Percentiles rank a stretch among this genome's conserved stretches.
These are phyloP conservation scores for Macroventuria anomochaeta DNA, from an alignment of 2,329 filamentous ascomycete genomes.

Conservation along the genomic window DNA sequence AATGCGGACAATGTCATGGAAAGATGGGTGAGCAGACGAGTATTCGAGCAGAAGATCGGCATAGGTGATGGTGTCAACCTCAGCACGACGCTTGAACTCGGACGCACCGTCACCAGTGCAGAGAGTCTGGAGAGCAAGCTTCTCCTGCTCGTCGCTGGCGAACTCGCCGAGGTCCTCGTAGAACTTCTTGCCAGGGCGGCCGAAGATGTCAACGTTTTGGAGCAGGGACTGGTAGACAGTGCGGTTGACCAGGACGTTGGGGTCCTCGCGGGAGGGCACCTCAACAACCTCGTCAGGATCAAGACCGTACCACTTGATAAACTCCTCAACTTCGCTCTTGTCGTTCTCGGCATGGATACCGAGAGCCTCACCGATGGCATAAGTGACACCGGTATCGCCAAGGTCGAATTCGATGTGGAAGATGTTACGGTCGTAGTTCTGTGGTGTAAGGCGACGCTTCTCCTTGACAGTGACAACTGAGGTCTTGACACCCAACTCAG, in stretches of 20 bases:
- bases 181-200: conserved; percentile 95
- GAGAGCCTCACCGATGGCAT: conserved; percentile 96
- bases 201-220: conserved; percentile 96
- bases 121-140: conserved; percentile 77
- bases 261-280: conserved; percentile 83
- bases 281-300: conserved; percentile 85
- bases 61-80: conserved; percentile 90
- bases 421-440: conserved; percentile 94
- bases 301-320: conserved; percentile 90
- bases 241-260: conserved; percentile 77
- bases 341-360: conserved; percentile 97
- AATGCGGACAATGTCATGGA: conserved; percentile 87
- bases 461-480: conserved; percentile 90
- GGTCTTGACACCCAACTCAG: conserved; percentile 86
- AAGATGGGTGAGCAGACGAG: conserved; percentile 82
- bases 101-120: conserved; percentile 76
- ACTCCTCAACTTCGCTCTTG: conserved; percentile 75
- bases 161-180: conserved; percentile 92
- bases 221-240: conserved; percentile 91
- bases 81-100: conserved; percentile 90
- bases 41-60: conserved; percentile 91
- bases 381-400: conserved; percentile 86
- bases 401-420: conserved; percentile 99
- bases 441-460: conserved; percentile 89
- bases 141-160: conserved; percentile 81